Evolutionary conservation across 1,139 yeast genomes (phyloP), one percentile per base, ranked within the genome.

Genomic region (Debaryomyces sp.): DNA sequence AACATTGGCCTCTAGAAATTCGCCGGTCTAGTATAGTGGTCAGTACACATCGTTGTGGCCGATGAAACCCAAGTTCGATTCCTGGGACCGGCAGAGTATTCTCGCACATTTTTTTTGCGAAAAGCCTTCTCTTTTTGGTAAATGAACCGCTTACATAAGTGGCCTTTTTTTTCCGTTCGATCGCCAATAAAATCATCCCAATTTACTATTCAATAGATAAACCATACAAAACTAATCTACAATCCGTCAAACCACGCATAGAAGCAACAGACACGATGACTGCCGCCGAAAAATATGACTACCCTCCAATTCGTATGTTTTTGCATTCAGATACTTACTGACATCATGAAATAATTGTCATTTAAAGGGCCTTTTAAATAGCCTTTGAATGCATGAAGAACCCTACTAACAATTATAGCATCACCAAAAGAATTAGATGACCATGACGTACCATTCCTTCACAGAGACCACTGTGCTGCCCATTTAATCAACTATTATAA

Each of bases 11-110:
- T 18, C 21, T 18, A 18, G 21, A 18, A 35, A 35, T 12, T 8
- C 17, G 72, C 72, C 71, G 70, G 65, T 64, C 70, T 68, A 66
- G 80, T 75, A 75, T 75, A 75, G 80, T 75, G 80, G 80, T 75
- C 54, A 75, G 79, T 75, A 75, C 79, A 71, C 71, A 62, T 73
- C 80, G 77, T 75, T 75, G 80, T 75, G 80, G 80, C 80, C 77
- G 80, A 73, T 63, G 73, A 66, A 67, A 75, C 80, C 80, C 80
- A 75, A 66, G 80, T 75, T 75, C 80, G 80, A 75, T 75, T 75
- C 80, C 79, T 75, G 80, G 80, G 78, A 70, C 72, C 78, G 78
- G 80, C 80, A 75, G 21, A 18, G 17, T 15, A 18, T 18, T 18
- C 21, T 15, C 17, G 17, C 2, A 15, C 45, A 52, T 41, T 56